Percentiles rank a stretch among this genome's conserved stretches.
Evolutionary conservation across 2,329 filamentous ascomycete species (phyloP).

Genomic region (Nemania serpens): DNA sequence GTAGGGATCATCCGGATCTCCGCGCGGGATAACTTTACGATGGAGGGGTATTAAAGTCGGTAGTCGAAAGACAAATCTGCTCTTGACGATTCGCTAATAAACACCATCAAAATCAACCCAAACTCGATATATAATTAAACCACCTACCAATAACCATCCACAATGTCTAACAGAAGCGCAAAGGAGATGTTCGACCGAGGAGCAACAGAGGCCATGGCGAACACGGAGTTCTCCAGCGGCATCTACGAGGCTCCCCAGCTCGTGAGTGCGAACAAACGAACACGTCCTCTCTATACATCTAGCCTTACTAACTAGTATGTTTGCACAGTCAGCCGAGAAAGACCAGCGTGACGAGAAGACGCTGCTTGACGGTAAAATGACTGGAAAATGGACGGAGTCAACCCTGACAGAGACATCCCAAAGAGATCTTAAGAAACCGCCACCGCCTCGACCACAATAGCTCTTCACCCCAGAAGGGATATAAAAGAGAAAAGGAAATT

Average conservation of each 20-base stretch:
- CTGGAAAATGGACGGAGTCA: neutral
- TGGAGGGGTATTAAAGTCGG: neutral
- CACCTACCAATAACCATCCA: neutral
- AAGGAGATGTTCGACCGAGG: conserved; percentile 16
- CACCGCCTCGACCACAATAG: neutral
- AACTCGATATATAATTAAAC: neutral
- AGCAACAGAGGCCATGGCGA: conserved; percentile 15
- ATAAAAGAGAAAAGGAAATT: neutral
- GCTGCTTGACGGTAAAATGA: neutral
- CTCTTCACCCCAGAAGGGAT: neutral
- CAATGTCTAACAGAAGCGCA: conserved; percentile 3
- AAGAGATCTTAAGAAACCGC: neutral
- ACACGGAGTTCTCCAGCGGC: conserved; percentile 15
- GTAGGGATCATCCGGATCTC: neutral
- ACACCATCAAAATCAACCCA: too few species aligned
- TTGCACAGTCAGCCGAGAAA: neutral
- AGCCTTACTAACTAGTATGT: neutral
- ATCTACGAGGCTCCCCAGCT: conserved; percentile 13
- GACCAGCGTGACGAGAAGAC: neutral
- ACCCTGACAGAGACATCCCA: neutral
- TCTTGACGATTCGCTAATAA: too few species aligned
- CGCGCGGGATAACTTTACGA: neutral
- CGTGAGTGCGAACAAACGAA: neutral
- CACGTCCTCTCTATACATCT: neutral
- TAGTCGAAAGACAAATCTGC: too few species aligned